These are phyloP conservation scores for Lavandula angustifolia DNA, from an alignment of 257 asterid species.

Conservation along the genomic window DNA sequence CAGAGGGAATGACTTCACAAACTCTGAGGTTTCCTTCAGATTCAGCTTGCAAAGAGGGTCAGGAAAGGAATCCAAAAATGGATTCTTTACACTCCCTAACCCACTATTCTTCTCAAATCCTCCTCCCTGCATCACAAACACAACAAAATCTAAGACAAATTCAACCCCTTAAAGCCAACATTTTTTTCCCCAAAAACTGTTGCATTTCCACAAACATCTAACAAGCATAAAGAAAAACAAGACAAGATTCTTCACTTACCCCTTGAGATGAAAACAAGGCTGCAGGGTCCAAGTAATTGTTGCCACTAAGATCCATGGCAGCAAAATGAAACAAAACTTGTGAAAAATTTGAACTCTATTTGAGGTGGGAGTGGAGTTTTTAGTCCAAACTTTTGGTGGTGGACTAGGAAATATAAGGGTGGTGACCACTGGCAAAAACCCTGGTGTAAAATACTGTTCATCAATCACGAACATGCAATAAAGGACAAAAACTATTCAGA, in stretches of 20 bases:
- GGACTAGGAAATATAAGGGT: conserved; percentile 29
- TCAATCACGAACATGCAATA: conserved; percentile 50
- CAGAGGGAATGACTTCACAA: conserved; percentile 72
- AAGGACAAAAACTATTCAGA: conserved; percentile 41
- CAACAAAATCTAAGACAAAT: neutral
- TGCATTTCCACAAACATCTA: conserved; percentile 20
- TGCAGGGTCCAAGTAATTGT: conserved; percentile 53
- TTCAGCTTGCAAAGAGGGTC: conserved; percentile 85
- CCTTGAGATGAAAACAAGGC: conserved; percentile 53
- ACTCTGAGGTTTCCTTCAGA: conserved; percentile 81
- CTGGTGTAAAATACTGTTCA: conserved; percentile 38
- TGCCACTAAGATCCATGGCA: conserved; percentile 61
- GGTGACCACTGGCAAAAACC: conserved; percentile 32
- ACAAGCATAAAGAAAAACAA: neutral
- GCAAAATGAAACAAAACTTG: neutral
- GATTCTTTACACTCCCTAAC: conserved; percentile 46
- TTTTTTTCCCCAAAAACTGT: neutral
- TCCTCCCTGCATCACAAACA: conserved; percentile 50
- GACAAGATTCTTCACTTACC: conserved; percentile 33
- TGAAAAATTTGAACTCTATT: conserved; percentile 10
- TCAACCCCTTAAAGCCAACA: neutral
- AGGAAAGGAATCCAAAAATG: conserved; percentile 53
- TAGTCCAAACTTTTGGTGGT: conserved; percentile 15
- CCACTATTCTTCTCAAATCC: conserved; percentile 43
- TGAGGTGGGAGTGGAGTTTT: conserved; percentile 18